A percentile compares a stretch with the other conserved stretches of the same genome.
Evolutionary conservation across 768 basidiomycete genomes (phyloP).

Genomic region (Suillus fuscotomentosus): DNA sequence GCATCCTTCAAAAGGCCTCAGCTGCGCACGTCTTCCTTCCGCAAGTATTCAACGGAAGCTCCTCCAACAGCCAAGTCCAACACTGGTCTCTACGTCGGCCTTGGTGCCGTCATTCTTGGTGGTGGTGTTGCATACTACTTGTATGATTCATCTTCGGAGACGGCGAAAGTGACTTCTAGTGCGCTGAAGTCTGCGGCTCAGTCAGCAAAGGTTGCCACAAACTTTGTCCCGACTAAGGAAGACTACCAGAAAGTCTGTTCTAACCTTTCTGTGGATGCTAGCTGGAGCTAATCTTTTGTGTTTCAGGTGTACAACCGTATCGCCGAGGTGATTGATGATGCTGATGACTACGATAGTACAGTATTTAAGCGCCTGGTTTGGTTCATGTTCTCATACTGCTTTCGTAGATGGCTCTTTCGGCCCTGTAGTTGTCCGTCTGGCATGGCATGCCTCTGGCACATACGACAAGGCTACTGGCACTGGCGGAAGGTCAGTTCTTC

Average conservation of each 20-base stretch:
- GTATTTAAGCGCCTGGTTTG: constrained; percentile 5
- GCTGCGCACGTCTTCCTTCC: constrained; percentile 43
- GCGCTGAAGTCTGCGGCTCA: constrained; percentile 63
- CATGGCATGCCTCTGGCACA: constrained; percentile 94
- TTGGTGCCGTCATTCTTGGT: constrained; percentile 57
- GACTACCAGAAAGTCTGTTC: constrained; percentile 83
- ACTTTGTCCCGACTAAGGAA: constrained; percentile 73
- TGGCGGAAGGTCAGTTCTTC: constrained; percentile 67
- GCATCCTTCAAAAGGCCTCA: constrained; percentile 24
- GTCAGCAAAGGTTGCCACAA: constrained; percentile 58
- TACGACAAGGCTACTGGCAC: constrained; percentile 78
- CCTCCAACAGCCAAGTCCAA: constrained; percentile 50
- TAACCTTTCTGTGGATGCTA: background rate
- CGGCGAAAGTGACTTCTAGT: constrained; percentile 49
- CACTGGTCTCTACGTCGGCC: constrained; percentile 54
- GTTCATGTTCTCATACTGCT: constrained; percentile 2
- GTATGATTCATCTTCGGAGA: constrained; percentile 45
- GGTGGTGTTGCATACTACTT: constrained; percentile 67
- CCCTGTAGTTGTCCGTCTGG: constrained; percentile 84
- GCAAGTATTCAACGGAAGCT: constrained; percentile 57
- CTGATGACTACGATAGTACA: constrained; percentile 78
- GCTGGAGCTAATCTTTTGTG: background rate
- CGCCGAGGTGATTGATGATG: constrained; percentile 72
- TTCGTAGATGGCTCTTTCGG: constrained; percentile 80
- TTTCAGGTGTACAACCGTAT: constrained; percentile 86